A percentile compares a stretch with the other conserved stretches of the same genome.
phyloP scores from a whole-genome alignment of 2,329 filamentous ascomycete species.

The Drechslerella dactyloides region DNA sequence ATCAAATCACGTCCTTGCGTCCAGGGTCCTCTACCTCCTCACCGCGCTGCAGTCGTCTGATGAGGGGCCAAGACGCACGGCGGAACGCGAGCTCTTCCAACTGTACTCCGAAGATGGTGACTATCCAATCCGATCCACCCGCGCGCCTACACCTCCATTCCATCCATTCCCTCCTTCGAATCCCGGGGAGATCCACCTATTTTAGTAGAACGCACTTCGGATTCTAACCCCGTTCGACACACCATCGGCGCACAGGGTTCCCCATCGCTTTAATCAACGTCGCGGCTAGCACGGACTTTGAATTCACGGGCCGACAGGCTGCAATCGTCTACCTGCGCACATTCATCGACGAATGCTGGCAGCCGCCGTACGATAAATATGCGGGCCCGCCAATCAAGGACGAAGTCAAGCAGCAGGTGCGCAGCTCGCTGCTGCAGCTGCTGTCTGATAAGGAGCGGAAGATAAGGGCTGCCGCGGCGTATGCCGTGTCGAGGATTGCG shows the following conservation, averaged over 20 bases:
- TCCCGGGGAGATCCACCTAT: slow-evolving; percentile 8
- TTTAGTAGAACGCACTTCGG: slow-evolving; percentile 58
- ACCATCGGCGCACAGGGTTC: slow-evolving; percentile 64
- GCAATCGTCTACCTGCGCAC: slow-evolving; percentile 79
- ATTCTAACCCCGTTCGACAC: slow-evolving; percentile 13
- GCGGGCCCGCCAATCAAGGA: slow-evolving; percentile 72
- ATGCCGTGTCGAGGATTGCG: slow-evolving; percentile 90
- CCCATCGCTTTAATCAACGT: slow-evolving; percentile 81
- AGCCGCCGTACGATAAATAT: slow-evolving; percentile 73
- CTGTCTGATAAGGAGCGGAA: slow-evolving; percentile 79
- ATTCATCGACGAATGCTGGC: slow-evolving; percentile 87
- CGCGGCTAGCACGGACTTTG: slow-evolving; percentile 75
- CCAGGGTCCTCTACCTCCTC: slow-evolving; percentile 77
- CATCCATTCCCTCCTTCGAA: neutral
- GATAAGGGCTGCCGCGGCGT: slow-evolving; percentile 87
- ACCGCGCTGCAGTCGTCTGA: slow-evolving; percentile 81
- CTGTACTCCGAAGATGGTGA: slow-evolving; percentile 67
- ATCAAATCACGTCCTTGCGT: slow-evolving; percentile 1
- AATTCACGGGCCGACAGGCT: slow-evolving; percentile 78
- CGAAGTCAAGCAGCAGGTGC: slow-evolving; percentile 74
- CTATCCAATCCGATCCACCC: slow-evolving; percentile 16
- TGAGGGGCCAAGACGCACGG: slow-evolving; percentile 79
- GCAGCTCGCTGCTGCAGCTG: slow-evolving; percentile 76
- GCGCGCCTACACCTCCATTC: neutral
- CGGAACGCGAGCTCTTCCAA: slow-evolving; percentile 79